Conservation (phyloP, 441 rosid species). For the Pelargonium cotyledonis region DNA sequence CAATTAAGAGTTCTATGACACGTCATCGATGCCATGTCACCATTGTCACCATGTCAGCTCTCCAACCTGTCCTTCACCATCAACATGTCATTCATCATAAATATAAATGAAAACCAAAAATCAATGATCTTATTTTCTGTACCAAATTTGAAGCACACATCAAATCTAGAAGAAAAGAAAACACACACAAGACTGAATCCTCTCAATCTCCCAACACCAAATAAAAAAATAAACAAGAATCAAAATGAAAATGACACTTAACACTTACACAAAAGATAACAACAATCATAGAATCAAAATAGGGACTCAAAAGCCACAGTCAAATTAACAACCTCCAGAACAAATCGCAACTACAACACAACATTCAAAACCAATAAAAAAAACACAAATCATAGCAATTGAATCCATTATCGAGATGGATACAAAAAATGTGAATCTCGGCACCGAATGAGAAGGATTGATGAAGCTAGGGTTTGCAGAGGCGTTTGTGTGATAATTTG, state of each 20-base stretch:
- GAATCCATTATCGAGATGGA: not conserved
- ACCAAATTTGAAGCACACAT: too few species aligned
- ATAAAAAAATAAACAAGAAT: not conserved
- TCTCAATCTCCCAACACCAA: too few species aligned
- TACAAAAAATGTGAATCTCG: not conserved
- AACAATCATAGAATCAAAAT: constrained; percentile 2
- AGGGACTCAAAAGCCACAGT: constrained; percentile 10
- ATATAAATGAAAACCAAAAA: too few species aligned
- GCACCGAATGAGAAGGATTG: not conserved
- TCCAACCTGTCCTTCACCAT: too few species aligned
- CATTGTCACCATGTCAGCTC: too few species aligned
- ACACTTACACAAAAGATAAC: constrained; percentile 3
- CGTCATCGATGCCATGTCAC: too few species aligned
- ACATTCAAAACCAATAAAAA: not conserved
- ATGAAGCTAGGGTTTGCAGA: constrained; percentile 35
- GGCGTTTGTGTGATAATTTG: constrained; percentile 11
- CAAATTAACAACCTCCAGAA: not conserved
- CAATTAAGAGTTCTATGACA: too few species aligned
- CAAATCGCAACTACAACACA: not conserved
- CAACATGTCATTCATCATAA: too few species aligned
- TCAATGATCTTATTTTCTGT: not conserved
- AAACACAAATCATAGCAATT: not conserved
- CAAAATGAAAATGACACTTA: constrained; percentile 5
- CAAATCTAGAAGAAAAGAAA: too few species aligned
- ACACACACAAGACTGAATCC: too few species aligned